Evolutionary conservation across 208 protist genomes (phyloP).

Genomic region (Trypanosoma melophagium): DNA sequence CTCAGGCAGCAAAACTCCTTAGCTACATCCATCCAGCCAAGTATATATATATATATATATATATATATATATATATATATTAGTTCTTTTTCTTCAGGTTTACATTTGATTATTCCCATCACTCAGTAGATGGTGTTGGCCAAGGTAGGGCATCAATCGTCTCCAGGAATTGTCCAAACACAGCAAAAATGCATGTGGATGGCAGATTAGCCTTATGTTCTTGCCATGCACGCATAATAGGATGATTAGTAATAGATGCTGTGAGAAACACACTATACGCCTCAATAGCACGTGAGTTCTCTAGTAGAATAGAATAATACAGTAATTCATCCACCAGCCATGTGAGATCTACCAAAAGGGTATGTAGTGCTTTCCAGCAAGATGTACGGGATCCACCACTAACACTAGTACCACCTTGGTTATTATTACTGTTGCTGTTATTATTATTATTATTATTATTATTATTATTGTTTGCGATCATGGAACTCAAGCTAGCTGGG

Average conservation of each 20-base stretch:
- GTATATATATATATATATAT: background rate
- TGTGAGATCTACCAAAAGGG: conserved; percentile 71
- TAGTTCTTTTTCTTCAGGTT: background rate
- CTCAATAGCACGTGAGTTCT: conserved; percentile 80
- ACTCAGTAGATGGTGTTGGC: conserved; percentile 28
- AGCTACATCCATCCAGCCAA: too few relatives aligned
- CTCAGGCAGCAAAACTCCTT: too few relatives aligned
- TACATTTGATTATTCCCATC: background rate
- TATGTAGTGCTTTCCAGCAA: conserved; percentile 35
- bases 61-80: background rate
- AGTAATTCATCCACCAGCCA: conserved; percentile 87
- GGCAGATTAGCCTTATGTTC: conserved; percentile 36
- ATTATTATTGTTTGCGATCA: conserved; percentile 12
- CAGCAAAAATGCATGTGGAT: conserved; percentile 19
- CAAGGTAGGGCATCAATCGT: conserved; percentile 51
- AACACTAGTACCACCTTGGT: background rate
- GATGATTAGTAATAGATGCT: conserved; percentile 56
- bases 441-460: conserved; percentile 1
- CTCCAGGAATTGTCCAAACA: conserved; percentile 54
- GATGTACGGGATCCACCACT: background rate
- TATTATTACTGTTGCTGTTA: background rate
- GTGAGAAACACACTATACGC: conserved; percentile 75
- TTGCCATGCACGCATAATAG: conserved; percentile 66
- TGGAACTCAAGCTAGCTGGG: background rate
- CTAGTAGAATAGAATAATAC: conserved; percentile 70